Evolutionary conservation across 2,329 filamentous ascomycete species (phyloP), one percentile per base, ranked within the genome.

Genomic region (Colletotrichum limetticola): DNA sequence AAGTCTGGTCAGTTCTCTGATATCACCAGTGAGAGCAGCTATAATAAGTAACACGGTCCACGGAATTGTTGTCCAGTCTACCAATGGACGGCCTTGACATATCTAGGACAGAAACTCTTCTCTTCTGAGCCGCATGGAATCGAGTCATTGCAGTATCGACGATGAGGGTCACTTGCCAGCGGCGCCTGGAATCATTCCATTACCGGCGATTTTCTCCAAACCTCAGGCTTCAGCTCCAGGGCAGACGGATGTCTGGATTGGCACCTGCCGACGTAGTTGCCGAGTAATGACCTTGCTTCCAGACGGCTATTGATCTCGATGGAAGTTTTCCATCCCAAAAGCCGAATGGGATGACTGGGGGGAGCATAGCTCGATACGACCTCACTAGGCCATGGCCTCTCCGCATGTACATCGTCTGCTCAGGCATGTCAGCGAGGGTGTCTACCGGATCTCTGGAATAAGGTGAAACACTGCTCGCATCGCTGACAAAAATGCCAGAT

Each of bases 361-460:
- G 22, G n/a, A 49, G 42, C 19, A 49, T 49, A 49, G 52, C 12
- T 8, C 28, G 19, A 32, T 30, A 19, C 22, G 56, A 61, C 26
- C 22, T 67, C 49, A n/a, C 4, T 16, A 61, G 16, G 24, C 32
- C 26, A 12, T 5, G 22, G 12, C 42, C 30, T 16, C 52, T 57
- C 22, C 62, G 4, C 19, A 24, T 32, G 32, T 46, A 42, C 26
- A 35, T 24, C 8, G 19, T n/a, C 4, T 49, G 42, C 42, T 19
- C 9, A 22, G 42, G 42, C 19, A n/a, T 22, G 16, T 60, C 55
- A 32, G 30, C 28, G 46, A 57, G 65, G 37, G 30, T 42, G 26
- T 61, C 37, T 58, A 72, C 64, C 63, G 42, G 46, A 35, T 72
- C 32, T 60, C 35, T 49, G 72, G 49, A 60, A 46, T 37, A 46